A percentile compares a stretch with the other conserved stretches of the same genome.
These are phyloP conservation scores for Dendrostoma leiphaemia DNA, from an alignment of 2,329 filamentous ascomycete genomes.

Conservation along the genomic window DNA sequence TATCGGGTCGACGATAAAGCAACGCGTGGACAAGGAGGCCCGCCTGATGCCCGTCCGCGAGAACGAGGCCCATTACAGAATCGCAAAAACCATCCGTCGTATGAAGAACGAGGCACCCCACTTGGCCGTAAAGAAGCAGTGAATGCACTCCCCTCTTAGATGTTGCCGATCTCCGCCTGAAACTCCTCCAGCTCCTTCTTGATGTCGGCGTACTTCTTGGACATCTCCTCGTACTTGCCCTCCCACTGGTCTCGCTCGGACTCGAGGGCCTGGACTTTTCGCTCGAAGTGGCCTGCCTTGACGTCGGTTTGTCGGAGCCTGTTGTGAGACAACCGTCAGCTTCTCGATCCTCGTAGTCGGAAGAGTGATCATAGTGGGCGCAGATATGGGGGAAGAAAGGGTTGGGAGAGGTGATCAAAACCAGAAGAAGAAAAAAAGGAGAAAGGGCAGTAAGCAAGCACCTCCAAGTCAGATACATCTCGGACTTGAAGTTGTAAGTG, in stretches of 20 bases:
- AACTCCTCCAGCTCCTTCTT: slow-evolving; percentile 93
- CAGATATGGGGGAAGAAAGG: not conserved
- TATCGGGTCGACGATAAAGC: not conserved
- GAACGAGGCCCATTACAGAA: slow-evolving; percentile 13
- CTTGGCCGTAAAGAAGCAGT: not conserved
- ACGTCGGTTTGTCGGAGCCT: slow-evolving; percentile 99
- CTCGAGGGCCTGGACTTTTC: slow-evolving; percentile 97
- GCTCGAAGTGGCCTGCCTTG: slow-evolving; percentile 98
- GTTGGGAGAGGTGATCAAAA: not conserved
- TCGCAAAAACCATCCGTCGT: slow-evolving; percentile 2
- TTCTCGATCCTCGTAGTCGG: too few species aligned
- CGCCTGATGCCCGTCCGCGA: not conserved
- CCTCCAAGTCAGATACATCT: slow-evolving; percentile 20
- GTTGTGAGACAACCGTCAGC: slow-evolving; percentile 19
- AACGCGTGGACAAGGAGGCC: slow-evolving; percentile 2
- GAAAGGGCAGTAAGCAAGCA: slow-evolving; percentile 19
- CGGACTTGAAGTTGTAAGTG: slow-evolving; percentile 20
- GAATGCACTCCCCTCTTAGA: slow-evolving; percentile 53
- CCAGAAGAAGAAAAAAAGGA: not conserved
- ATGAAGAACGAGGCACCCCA: slow-evolving; percentile 1
- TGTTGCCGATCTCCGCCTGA: slow-evolving; percentile 87
- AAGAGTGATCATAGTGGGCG: too few species aligned
- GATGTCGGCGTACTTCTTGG: slow-evolving; percentile 78
- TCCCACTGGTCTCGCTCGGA: slow-evolving; percentile 91
- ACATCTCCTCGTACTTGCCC: slow-evolving; percentile 96